phyloP scores from a whole-genome alignment of 805 yeast species.

The Lipomyces yamadae region DNA sequence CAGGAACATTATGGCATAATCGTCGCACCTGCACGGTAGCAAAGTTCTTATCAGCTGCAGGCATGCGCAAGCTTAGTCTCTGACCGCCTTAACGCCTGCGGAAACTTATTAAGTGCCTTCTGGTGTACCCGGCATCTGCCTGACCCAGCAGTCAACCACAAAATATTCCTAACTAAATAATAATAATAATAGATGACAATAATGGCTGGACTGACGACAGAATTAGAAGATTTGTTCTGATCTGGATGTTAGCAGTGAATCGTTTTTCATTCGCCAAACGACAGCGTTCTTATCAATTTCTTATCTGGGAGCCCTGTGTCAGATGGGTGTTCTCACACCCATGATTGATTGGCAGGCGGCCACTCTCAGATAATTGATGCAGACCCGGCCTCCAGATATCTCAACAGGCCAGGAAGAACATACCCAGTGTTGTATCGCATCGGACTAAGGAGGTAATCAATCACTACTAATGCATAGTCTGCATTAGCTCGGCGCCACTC shows the following conservation, averaged over 20 bases:
- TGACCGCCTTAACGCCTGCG: neutral
- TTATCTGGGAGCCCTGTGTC: neutral
- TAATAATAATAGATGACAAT: too few relatives aligned
- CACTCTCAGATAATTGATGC: neutral
- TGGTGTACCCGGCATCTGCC: neutral
- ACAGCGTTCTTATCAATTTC: neutral
- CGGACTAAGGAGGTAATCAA: neutral
- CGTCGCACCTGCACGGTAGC: neutral
- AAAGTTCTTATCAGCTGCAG: neutral
- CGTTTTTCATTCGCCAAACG: too few relatives aligned
- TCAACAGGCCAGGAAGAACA: neutral
- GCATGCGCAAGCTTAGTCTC: neutral
- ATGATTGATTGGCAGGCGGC: too few relatives aligned
- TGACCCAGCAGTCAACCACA: neutral
- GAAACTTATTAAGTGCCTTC: neutral
- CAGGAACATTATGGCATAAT: neutral
- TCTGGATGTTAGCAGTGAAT: too few relatives aligned
- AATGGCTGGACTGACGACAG: too few relatives aligned
- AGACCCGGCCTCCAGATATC: neutral
- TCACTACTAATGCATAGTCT: neutral
- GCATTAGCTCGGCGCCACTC: neutral
- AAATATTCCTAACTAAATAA: neutral
- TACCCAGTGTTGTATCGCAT: neutral
- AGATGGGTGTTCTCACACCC: too few relatives aligned
- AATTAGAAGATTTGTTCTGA: neutral